phyloP scores from a whole-genome alignment of 2,329 filamentous ascomycete species.

The Pseudocercospora fuligena region DNA sequence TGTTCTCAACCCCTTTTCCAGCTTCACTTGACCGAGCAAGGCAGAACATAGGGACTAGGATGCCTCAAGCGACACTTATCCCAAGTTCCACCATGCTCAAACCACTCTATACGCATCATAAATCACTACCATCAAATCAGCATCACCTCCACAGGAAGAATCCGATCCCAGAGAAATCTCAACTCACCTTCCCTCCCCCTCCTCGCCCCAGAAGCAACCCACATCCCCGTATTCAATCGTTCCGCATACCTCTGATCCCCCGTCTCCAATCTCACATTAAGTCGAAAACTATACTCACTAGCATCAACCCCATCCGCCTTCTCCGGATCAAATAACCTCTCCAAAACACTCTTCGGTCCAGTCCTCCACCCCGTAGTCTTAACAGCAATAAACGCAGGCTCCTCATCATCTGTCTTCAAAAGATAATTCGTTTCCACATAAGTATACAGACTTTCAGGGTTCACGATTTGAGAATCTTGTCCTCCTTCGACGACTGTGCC shows the following conservation, averaged over 20 bases:
- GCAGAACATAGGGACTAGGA: no score
- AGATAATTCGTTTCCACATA: slow-evolving; percentile 28
- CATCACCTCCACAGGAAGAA: background rate
- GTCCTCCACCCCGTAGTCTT: slow-evolving; percentile 29
- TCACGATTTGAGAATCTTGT: slow-evolving; percentile 30
- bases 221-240: slow-evolving; percentile 24
- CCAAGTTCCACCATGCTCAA: background rate
- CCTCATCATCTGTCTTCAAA: slow-evolving; percentile 22
- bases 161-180: background rate
- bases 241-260: slow-evolving; percentile 26
- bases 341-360: slow-evolving; percentile 24
- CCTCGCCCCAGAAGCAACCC: slow-evolving; percentile 26
- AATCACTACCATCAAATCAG: background rate
- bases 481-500: slow-evolving; percentile 47
- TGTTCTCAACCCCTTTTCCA: no score
- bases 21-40: no score
- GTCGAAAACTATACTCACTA: slow-evolving; percentile 25
- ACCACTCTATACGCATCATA: background rate
- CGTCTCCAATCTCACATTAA: slow-evolving; percentile 27
- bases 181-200: slow-evolving; percentile 26
- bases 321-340: slow-evolving; percentile 25
- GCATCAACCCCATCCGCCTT: slow-evolving; percentile 24
- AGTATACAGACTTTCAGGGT: slow-evolving; percentile 20
- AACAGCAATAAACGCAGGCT: slow-evolving; percentile 28
- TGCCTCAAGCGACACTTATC: no score